Evolutionary conservation across 169 alveolate genomes (phyloP).

Genomic region (Plasmodium fragile): DNA sequence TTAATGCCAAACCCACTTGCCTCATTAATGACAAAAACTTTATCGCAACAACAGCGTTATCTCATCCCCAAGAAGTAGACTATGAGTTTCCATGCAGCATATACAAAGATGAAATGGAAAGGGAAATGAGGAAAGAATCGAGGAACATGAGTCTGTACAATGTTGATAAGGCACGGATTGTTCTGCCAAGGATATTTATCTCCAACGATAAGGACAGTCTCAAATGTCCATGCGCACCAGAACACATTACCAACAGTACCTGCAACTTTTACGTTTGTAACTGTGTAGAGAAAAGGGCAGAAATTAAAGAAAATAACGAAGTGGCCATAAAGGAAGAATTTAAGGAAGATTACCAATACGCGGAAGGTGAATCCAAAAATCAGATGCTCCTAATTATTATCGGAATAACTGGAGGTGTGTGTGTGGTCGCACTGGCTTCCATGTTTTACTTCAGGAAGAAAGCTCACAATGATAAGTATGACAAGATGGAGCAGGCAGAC

Average conservation of each 20-base stretch:
- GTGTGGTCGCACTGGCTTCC: background rate
- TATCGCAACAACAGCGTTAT: conserved; percentile 83
- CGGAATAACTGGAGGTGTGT: background rate
- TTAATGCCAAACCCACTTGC: conserved; percentile 81
- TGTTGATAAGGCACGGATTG: conserved; percentile 9
- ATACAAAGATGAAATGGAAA: conserved; percentile 40
- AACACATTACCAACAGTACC: background rate
- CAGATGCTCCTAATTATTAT: conserved; percentile 13
- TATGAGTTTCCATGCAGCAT: conserved; percentile 81
- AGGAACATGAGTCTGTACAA: background rate
- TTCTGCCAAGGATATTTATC: conserved; percentile 77
- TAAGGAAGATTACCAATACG: background rate
- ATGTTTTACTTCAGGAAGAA: conserved; percentile 21
- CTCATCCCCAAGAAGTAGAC: conserved; percentile 81
- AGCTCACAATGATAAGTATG: conserved; percentile 13
- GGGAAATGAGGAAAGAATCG: conserved; percentile 10
- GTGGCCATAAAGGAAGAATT: conserved; percentile 37
- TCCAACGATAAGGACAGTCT: conserved; percentile 29
- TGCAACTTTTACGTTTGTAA: conserved; percentile 47
- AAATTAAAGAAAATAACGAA: conserved; percentile 32
- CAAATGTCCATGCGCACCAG: conserved; percentile 71
- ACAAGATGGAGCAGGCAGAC: conserved; percentile 57
- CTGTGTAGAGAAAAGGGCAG: conserved; percentile 57
- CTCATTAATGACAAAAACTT: conserved; percentile 78
- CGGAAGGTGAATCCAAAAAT: background rate